These are phyloP conservation scores for Komagataella ulmi DNA, from an alignment of 805 yeast genomes.

Conservation along the genomic window DNA sequence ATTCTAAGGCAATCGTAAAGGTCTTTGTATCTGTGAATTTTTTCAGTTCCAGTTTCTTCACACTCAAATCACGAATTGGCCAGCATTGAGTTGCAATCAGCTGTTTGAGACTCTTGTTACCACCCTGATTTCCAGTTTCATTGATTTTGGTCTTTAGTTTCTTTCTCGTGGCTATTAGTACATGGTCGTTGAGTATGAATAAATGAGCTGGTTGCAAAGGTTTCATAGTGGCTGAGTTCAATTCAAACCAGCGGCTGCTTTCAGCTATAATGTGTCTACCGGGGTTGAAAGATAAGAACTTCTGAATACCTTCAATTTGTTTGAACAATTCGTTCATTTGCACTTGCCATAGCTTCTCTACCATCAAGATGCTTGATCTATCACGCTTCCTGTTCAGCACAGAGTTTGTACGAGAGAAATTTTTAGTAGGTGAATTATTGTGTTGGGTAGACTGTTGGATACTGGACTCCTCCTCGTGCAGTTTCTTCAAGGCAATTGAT, in stretches of 20 bases:
- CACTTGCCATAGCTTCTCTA: constrained; percentile 73
- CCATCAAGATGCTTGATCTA: constrained; percentile 54
- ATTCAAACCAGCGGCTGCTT: constrained; percentile 75
- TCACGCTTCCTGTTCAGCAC: constrained; percentile 20
- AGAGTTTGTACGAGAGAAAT: not conserved
- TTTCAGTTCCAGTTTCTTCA: constrained; percentile 22
- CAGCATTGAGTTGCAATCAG: constrained; percentile 68
- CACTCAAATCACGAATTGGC: constrained; percentile 51
- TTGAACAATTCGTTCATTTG: constrained; percentile 59
- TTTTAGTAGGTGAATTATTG: constrained; percentile 9
- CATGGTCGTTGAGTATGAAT: constrained; percentile 63
- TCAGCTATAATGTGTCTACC: constrained; percentile 75
- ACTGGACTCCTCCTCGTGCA: constrained; percentile 28
- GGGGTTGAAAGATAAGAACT: constrained; percentile 56
- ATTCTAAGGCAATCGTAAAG: constrained; percentile 7
- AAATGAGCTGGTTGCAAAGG: constrained; percentile 65
- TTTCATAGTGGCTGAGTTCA: constrained; percentile 77
- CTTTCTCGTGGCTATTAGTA: constrained; percentile 60
- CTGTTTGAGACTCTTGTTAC: constrained; percentile 7
- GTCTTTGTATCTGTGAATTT: constrained; percentile 5
- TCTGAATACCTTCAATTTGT: constrained; percentile 87
- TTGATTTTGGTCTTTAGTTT: constrained; percentile 11
- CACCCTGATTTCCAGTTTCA: constrained; percentile 5
- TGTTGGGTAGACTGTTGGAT: constrained; percentile 1
- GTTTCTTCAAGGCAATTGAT: constrained; percentile 44